Base-by-base conservation (phyloP, 1,139 yeast genomes). In the Hyphopichia wangnamkhiaoensis region DNA sequence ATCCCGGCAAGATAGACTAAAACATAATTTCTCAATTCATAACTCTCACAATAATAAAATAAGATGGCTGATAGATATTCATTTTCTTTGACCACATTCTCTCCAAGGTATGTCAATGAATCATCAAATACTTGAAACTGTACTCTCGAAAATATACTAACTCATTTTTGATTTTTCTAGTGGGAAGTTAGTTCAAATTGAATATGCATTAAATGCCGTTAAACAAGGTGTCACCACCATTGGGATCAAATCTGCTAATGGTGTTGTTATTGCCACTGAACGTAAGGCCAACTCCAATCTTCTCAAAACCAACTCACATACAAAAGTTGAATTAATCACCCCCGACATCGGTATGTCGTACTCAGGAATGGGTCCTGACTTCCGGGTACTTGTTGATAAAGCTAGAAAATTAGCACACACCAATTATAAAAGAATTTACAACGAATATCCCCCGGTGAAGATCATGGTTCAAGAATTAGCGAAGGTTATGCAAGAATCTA, bases 321-420 rank as follows among this genome's bases (percentile, higher is more conserved):
- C 84, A 40, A 94, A 94, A 60, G 84, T 94, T 31, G 85, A 89
- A 40, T 70, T 80, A 43, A 80, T 94, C 54, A 90, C 98, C 2
- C 98, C 98, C 30, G 90, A 93, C 58, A 88, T 93, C 49, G 98
- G 98, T 43, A 89, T 93, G 79, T 90, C 95, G 4, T 94, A 94
- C 67, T 80, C 96, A 14, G 99, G 99, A 21, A 91, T 94, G 98
- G 98, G 98, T 12, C 98, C 99, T 16, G 99, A 94, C 64, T 94
- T 87, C 71, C 77, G 99, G 50, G 96, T 94, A 16, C 77, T 94
- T 38, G 90, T 91, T 33, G 98, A 93, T 63, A 85, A 85, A 61
- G 93, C 98, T 12, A 80, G 99, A 54, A 91, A 89, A 63, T 82
- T 86, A 46, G 89, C 98, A 31, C 98, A 94, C 63, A 83, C 96